These are phyloP conservation scores for Solanum paucissectum DNA, from an alignment of 257 asterid genomes.

Conservation along the genomic window DNA sequence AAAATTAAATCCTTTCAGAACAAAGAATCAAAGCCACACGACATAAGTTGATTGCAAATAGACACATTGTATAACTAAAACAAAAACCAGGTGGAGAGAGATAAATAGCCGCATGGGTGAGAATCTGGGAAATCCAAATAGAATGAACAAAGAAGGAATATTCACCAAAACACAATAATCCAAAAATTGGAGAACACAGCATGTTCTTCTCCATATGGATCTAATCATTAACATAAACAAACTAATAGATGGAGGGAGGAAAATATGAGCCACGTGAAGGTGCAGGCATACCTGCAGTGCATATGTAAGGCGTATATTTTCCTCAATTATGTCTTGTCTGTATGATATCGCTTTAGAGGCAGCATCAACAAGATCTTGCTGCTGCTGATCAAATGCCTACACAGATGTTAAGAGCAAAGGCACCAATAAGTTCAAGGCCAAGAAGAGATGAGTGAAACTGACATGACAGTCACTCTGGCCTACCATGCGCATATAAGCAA, in stretches of 20 bases:
- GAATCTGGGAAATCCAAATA: neutral
- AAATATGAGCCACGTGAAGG: neutral
- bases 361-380: constrained; percentile 96
- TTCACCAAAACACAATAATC: neutral
- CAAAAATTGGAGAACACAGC: neutral
- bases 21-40: neutral
- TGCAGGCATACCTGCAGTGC: constrained; percentile 65
- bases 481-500: constrained; percentile 96
- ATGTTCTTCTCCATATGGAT: neutral
- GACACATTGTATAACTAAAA: neutral
- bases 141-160: neutral
- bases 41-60: neutral
- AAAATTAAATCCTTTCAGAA: neutral
- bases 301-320: constrained; percentile 91
- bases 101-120: neutral
- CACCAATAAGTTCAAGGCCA: neutral
- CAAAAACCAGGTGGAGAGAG: neutral
- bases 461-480: constrained; percentile 12
- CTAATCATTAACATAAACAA: neutral
- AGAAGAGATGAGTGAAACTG: neutral
- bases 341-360: constrained; percentile 97
- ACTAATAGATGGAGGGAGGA: neutral
- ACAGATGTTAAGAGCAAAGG: constrained; percentile 8
- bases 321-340: constrained; percentile 95
- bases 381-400: constrained; percentile 98